A percentile compares a stretch with the other conserved stretches of the same genome.
phyloP scores from a whole-genome alignment of 768 basidiomycete genomes.

The Kondoa subrosea region DNA sequence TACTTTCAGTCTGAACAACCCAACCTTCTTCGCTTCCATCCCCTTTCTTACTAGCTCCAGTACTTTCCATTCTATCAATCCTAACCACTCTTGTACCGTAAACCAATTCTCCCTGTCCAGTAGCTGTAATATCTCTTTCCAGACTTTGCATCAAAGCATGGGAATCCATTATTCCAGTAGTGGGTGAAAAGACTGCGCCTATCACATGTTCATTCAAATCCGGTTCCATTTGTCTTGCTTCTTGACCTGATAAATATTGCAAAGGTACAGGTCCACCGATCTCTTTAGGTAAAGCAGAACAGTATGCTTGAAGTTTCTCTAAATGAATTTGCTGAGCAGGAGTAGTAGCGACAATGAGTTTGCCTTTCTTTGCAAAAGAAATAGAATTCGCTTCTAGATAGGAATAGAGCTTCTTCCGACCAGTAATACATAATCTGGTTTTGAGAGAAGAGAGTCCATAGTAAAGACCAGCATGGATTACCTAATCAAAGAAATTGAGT shows the following conservation, averaged over 20 bases:
- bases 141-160: conserved; percentile 67
- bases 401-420: conserved; percentile 65
- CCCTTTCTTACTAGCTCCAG: conserved; percentile 24
- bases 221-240: conserved; percentile 62
- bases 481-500: conserved; percentile 9
- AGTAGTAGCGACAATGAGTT: conserved; percentile 66
- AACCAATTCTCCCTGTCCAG: conserved; percentile 51
- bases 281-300: conserved; percentile 38
- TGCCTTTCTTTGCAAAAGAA: conserved; percentile 57
- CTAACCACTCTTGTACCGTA: conserved; percentile 69
- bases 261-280: conserved; percentile 39
- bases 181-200: conserved; percentile 60
- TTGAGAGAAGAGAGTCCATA: conserved; percentile 56
- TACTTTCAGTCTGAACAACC: conserved; percentile 67
- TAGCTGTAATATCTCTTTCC: conserved; percentile 56
- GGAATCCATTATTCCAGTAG: conserved; percentile 80
- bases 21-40: conserved; percentile 48
- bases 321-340: conserved; percentile 52
- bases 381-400: conserved; percentile 50
- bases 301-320: conserved; percentile 48
- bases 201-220: conserved; percentile 55
- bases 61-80: conserved; percentile 41
- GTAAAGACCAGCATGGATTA: conserved; percentile 25
- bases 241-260: conserved; percentile 48
- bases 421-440: conserved; percentile 52